Base-by-base conservation (phyloP, 2,329 filamentous ascomycete species). In the Mycosphaerella sp. region DNA sequence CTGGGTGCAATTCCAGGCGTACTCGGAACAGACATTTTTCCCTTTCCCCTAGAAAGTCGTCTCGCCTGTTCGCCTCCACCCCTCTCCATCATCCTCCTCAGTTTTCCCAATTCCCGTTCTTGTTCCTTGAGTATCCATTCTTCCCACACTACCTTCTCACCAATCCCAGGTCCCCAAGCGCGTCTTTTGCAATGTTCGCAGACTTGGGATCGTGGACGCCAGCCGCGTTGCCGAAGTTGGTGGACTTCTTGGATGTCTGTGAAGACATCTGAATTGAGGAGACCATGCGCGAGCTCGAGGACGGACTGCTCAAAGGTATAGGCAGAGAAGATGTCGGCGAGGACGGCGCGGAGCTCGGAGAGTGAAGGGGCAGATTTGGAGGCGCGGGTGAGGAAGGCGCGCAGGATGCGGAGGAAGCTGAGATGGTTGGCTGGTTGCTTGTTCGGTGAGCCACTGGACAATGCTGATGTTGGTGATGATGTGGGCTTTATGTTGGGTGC, bases 251-350 rank as follows among this genome's bases (percentile, higher is more conserved):
- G 76, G 32, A 98, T 88, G 57, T 87, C 85, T 36, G 86, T 80
- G 63, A 97, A 98, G 5, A 95, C 77, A 62, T 93, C 93, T 59
- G 89, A 85, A 56, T 95, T 90, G 0, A 98, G 76, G 50, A 98
- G 82, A 3, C 85, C 79, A 66, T 91, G 95, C 0, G 93, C 89
- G 2, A 98, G 79, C 1, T 80, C 78, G 16, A 98, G 78, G 13
- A 98, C 87, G 0, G 87, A 90, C 67, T 91, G 53, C 68, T 98
- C 93, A 66, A 97, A 96, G 0, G 89, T 85, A 66, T 98, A 98
- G 0, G 93, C 91, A 0, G 91, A 84, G 71, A 98, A 97, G 49
- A 98, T 91, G 10, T 90, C 93, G 1, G 82, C 76, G 1, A 98
- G 79, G 0, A 97, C 90, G 6, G 81, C 80, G 40, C 93, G 85